Conservation (phyloP, 1,284 basidiomycete genomes). For the Vanrija sp. region DNA sequence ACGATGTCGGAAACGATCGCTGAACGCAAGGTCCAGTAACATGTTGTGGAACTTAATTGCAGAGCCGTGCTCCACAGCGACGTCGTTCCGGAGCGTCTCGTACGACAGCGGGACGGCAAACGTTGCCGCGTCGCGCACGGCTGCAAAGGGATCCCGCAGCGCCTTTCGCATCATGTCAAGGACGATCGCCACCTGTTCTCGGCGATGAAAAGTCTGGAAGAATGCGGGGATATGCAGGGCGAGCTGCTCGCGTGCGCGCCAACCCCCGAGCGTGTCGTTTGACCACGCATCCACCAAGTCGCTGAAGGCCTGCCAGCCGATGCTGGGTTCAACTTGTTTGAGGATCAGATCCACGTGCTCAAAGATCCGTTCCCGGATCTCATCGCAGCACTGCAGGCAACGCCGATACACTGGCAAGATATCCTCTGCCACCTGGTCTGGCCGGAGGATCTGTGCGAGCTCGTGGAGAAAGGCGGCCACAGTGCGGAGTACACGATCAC, state of each 20-base stretch:
- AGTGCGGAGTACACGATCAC: conserved; percentile 53
- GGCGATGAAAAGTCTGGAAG: conserved; percentile 39
- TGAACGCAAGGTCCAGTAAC: conserved; percentile 57
- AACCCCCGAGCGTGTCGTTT: conserved; percentile 61
- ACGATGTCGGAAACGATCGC: conserved; percentile 62
- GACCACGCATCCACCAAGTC: conserved; percentile 63
- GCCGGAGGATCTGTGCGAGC: conserved; percentile 77
- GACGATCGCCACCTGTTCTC: conserved; percentile 43
- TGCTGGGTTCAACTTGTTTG: conserved; percentile 54
- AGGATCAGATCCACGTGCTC: conserved; percentile 64
- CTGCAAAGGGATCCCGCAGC: conserved; percentile 73
- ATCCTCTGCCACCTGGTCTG: conserved; percentile 64
- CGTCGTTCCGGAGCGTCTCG: conserved; percentile 45
- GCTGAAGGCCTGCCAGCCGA: conserved; percentile 57
- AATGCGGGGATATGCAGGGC: conserved; percentile 59
- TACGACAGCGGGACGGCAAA: conserved; percentile 56
- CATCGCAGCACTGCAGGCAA: conserved; percentile 59
- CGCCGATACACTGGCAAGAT: conserved; percentile 71
- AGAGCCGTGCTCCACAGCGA: conserved; percentile 44
- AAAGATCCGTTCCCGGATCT: conserved; percentile 60
- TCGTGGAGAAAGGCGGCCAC: conserved; percentile 81
- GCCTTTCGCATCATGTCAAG: conserved; percentile 60
- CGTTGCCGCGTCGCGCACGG: conserved; percentile 76
- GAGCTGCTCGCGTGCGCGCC: conserved; percentile 75
- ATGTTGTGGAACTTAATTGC: conserved; percentile 53